Base-by-base conservation (phyloP, 2,329 filamentous ascomycete genomes). In the Pyrenophora tritici-repentis region DNA sequence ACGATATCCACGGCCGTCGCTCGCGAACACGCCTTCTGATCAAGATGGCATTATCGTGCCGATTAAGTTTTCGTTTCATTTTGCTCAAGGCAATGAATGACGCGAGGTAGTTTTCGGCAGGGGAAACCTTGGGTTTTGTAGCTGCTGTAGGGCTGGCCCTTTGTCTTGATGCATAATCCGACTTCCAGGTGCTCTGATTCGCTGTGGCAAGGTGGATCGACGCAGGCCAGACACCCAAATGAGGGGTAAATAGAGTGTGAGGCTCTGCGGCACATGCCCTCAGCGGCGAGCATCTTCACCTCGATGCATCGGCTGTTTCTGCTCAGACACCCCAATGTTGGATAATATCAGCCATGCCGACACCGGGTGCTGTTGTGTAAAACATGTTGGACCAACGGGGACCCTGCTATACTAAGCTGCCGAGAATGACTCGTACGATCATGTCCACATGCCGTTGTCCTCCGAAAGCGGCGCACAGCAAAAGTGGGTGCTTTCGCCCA, bases 161-260 rank as follows among this genome's bases (percentile, higher is more conserved):
- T 35, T 47, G 37, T 17, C 22, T 47, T 45, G 44, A 47, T 47
- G 44, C 47, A 54, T 59, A 53, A 56, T 40, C 50, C 34, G 49
- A 54, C 47, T 51, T 58, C 53, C 58, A 48, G 31, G 33, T 16
- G 35, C 48, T 58, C 47, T 57, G 50, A 65, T 65, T 65, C 48
- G 63, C 48, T 33, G 50, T 33, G 26, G 29, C 18, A n/a, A 38
- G 9, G 43, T 56, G 31, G 53, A 58, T 61, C 59, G 57, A 56
- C 55, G 52, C 57, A 60, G 42, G 46, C 45, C 42, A 42, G 41
- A 34, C 35, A 35, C 22, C 22, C 26, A 39, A 47, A 42, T 34
- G 61, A 61, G 53, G 57, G 53, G 61, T 56, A 56, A 36, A 13
- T 8, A 10, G 24, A 26, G 26, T 33, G 39, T 53, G 57, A 55